Evolutionary conservation across 345 rosid species (phyloP), one percentile per base, ranked within the genome.

Genomic region (Eucalyptus curtisii): DNA sequence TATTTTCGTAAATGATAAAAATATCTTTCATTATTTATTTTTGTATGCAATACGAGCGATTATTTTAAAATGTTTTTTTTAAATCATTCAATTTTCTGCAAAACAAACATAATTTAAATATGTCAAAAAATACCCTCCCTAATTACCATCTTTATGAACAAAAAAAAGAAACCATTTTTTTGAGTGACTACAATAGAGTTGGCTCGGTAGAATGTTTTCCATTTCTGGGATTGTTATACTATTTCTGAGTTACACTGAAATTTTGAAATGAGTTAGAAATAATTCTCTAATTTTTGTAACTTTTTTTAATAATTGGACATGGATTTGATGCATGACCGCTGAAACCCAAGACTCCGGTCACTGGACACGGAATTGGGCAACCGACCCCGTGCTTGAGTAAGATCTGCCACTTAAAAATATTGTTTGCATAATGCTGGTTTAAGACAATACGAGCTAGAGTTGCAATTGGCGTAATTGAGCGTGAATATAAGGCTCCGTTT

Each of bases 1-100:
- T 25, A 0, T 27, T 0, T 59, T 1, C 0, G 0, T 25, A 27
- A 5, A 59, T 59, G 66, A 27, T 25, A 25, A 8, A 59, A 59
- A 25, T 25, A 25, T 59, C 27, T 59, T 57, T 57, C 1, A 27
- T 57, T 25, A 57, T 57, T 25, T 0, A 0, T 0, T 55, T 55
- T 55, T 55, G 61, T 55, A 55, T 2, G 59, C 10, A 0, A 55
- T 55, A 0, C 0, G 1, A 55, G 5, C 1, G 0, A 55, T 55
- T 12, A 55, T 55, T 55, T 24, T 1, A 7, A 53, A 7, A 53
- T 22, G 17, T 17, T 17, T 50, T 17, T 6, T 48, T 13, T 1
- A 5, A 57, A 59, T 59, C 31, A 27, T 59, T 59, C 15, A 59
- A 4, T 0, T 25, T 59, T 0, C 0, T 8, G 59, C 7, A 11